Evolutionary conservation across 2,329 filamentous ascomycete genomes (phyloP).

Genomic region (Bipolaris sorokiniana): DNA sequence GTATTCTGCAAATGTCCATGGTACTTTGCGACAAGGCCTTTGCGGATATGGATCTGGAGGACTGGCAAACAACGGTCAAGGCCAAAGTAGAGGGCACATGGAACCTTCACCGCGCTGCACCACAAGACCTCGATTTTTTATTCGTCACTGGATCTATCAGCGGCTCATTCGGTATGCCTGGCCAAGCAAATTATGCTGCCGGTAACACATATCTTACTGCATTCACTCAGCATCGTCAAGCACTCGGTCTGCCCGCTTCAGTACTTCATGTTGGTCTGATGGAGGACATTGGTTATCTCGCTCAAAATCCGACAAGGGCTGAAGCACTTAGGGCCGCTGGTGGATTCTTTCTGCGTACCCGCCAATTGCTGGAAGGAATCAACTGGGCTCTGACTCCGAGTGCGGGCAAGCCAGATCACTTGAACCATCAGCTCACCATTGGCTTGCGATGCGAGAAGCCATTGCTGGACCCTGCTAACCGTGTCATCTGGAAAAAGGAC

Average conservation of each 20-base stretch:
- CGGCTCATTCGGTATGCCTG: constrained; percentile 36
- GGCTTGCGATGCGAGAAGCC: background rate
- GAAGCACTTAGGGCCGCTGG: too few species aligned
- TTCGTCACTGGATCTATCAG: constrained; percentile 34
- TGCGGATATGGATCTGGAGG: constrained; percentile 12
- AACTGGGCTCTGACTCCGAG: too few species aligned
- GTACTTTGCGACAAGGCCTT: constrained; percentile 9
- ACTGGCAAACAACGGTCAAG: constrained; percentile 13
- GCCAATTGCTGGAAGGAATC: background rate
- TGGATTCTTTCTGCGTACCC: background rate
- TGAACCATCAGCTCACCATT: too few species aligned
- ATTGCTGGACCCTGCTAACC: background rate
- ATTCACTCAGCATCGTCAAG: constrained; percentile 24
- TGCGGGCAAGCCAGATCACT: too few species aligned
- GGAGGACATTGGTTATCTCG: constrained; percentile 47
- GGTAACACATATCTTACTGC: constrained; percentile 49
- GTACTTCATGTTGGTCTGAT: constrained; percentile 60
- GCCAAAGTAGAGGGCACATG: constrained; percentile 33
- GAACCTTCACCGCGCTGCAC: constrained; percentile 30
- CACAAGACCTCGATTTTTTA: constrained; percentile 34
- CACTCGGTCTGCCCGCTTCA: constrained; percentile 45
- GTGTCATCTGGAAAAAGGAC: background rate
- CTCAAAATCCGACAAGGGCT: background rate
- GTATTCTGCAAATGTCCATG: constrained; percentile 24
- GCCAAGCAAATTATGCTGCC: constrained; percentile 56